Base-by-base conservation (phyloP, 176 grass and related monocot genomes). In the Saccharum officinarum region DNA sequence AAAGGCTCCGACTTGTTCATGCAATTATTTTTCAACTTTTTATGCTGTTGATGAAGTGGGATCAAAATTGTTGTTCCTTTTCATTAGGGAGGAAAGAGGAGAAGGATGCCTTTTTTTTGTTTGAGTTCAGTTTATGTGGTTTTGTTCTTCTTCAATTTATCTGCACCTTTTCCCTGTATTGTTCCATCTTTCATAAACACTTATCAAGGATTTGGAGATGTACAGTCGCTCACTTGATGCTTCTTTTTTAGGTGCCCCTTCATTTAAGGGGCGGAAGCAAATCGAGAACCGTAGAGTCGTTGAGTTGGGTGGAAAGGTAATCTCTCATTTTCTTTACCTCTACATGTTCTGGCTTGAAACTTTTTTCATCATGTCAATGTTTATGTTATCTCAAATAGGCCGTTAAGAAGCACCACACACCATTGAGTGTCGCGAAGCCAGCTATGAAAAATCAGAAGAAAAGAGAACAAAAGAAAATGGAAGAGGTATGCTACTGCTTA, bases 371-470 rank as follows among this genome's bases (percentile, higher is more conserved):
- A 50, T 70, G 64, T 87, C 62, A 59, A 50, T 67, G 49, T 69
- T 83, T n/a, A 30, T 34, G n/a, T 81, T 86, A 20, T 84, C 17
- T 57, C 37, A 38, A 89, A 83, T 69, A 95, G 93, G 89, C 97
- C 34, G 18, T 91, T 84, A 94, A 98, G 76, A 98, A 89, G 82
- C 93, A 96, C 23, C 85, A 93, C 11, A 94, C 81, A 22, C 86
- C 93, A 6, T 82, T 99, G 65, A 96, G 93, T 33, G 93, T 98
- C 13, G 87, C 93, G 71, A 98, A 84, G 80, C 93, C 91, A 76
- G 93, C 93, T 82, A 83, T 98, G 84, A 98, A 98, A 84, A 98
- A 95, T 76, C 89, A 87, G 40, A 90, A 92, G 69, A 91, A 87
- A 85, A 80, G 83, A 54, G 93, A 95, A 45, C 66, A 66, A 16